phyloP scores from a whole-genome alignment of 345 rosid species.

The Citrus trifoliata region DNA sequence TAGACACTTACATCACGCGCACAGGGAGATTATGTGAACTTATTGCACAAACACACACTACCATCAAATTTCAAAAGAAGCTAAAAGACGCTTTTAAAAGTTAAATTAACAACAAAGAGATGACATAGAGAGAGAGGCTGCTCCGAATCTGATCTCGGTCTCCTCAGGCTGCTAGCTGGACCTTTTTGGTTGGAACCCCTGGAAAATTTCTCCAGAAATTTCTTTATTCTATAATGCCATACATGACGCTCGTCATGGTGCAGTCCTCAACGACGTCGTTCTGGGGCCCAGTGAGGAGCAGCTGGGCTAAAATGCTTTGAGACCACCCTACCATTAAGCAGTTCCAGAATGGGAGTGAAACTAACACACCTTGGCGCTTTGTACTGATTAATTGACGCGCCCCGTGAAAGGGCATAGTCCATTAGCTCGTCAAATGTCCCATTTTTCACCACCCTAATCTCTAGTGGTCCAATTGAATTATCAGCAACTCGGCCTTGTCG shows the following conservation, averaged over 20 bases:
- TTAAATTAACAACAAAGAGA: neutral
- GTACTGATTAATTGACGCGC: constrained; percentile 90
- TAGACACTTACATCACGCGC: constrained; percentile 23
- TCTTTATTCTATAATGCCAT: neutral
- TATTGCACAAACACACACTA: constrained; percentile 18
- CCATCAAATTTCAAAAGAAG: constrained; percentile 9
- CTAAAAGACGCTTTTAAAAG: constrained; percentile 23
- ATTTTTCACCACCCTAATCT: constrained; percentile 66
- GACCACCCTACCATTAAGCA: constrained; percentile 66
- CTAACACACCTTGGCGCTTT: constrained; percentile 88
- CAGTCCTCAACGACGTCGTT: constrained; percentile 31
- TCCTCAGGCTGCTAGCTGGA: too few relatives aligned
- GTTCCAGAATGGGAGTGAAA: constrained; percentile 70
- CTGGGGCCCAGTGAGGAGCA: constrained; percentile 69
- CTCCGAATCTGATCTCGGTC: neutral
- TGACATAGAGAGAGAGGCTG: neutral
- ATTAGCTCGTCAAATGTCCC: constrained; percentile 94
- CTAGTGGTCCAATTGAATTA: constrained; percentile 83
- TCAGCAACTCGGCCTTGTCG: constrained; percentile 84
- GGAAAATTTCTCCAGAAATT: neutral
- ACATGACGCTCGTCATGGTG: neutral
- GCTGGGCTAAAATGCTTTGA: constrained; percentile 73
- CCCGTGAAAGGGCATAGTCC: constrained; percentile 89
- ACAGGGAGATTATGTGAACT: constrained; percentile 20
- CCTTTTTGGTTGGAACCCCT: neutral